Percentiles rank a stretch among this genome's conserved stretches.
Evolutionary conservation across 73 alveolate genomes (phyloP).

Genomic region (Paramecium tetraurelia): DNA sequence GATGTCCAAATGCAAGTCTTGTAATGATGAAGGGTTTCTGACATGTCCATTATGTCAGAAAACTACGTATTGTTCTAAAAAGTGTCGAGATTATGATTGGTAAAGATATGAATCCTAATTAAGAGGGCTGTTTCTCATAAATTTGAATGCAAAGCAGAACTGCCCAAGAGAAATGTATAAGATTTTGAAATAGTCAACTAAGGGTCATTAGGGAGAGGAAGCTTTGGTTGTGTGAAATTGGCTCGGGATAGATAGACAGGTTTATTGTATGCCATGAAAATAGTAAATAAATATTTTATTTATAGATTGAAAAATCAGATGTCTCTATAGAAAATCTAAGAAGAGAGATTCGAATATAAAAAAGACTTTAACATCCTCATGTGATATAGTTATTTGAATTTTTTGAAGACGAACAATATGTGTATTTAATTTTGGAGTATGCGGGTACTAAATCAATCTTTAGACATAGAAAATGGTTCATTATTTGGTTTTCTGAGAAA

Average conservation of each 20-base stretch:
- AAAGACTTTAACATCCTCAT: constrained; percentile 88
- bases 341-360: constrained; percentile 91
- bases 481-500: constrained; percentile 51
- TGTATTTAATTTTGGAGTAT: constrained; percentile 80
- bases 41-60: constrained; percentile 6
- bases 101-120: not conserved
- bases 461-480: constrained; percentile 59
- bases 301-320: not conserved
- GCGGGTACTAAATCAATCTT: not conserved
- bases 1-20: constrained; percentile 12
- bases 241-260: constrained; percentile 48
- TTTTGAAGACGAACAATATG: constrained; percentile 84
- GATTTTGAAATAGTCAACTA: constrained; percentile 29
- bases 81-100: constrained; percentile 44
- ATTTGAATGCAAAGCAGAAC: constrained; percentile 19
- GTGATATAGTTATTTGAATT: constrained; percentile 79
- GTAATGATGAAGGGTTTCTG: constrained; percentile 8
- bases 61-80: not conserved
- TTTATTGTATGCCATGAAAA: constrained; percentile 49
- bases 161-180: not conserved
- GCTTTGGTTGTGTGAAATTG: constrained; percentile 51
- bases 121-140: constrained; percentile 33
- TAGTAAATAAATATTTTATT: constrained; percentile 5
- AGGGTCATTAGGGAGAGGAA: constrained; percentile 43
- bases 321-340: constrained; percentile 42